Evolutionary conservation across 129 eudicot genomes (phyloP).

Genomic region (Lactuca sativa): DNA sequence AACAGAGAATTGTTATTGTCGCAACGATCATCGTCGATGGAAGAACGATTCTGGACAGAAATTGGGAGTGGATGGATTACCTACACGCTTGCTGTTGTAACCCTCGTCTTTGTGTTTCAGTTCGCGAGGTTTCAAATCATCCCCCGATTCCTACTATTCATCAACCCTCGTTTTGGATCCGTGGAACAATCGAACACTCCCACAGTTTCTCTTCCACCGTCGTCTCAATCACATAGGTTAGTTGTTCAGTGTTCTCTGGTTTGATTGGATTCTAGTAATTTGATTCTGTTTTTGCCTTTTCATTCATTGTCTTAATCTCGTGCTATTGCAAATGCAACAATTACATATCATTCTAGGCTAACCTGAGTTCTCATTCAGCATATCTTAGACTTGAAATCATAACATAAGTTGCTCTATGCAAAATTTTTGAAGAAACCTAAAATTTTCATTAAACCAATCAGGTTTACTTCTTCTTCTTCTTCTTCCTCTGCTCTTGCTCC

Average conservation of each 20-base stretch:
- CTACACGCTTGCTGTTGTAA: slow-evolving; percentile 32
- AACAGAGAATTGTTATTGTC: slow-evolving; percentile 18
- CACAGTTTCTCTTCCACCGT: not conserved
- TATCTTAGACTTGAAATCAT: not conserved
- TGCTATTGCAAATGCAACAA: not conserved
- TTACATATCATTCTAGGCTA: not conserved
- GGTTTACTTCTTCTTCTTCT: too few relatives aligned
- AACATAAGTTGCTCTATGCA: slow-evolving; percentile 7
- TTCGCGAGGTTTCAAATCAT: slow-evolving; percentile 25
- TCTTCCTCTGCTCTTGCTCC: too few relatives aligned
- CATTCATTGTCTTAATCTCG: not conserved
- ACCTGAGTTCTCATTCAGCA: not conserved
- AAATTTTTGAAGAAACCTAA: not conserved
- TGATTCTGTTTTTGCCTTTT: not conserved
- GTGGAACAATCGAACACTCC: slow-evolving; percentile 3
- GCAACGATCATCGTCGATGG: slow-evolving; percentile 11
- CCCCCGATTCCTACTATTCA: slow-evolving; percentile 7
- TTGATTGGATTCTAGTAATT: not conserved
- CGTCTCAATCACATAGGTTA: slow-evolving; percentile 24
- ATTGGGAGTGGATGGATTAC: slow-evolving; percentile 31
- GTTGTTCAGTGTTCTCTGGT: not conserved
- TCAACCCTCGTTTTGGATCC: not conserved
- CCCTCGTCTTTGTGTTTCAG: slow-evolving; percentile 35
- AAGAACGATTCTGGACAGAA: slow-evolving; percentile 6
- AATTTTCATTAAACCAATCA: not conserved